Percentiles rank a stretch among this genome's conserved stretches.
Conservation (phyloP, 768 basidiomycete species). For the Tephrocybe sp. region DNA sequence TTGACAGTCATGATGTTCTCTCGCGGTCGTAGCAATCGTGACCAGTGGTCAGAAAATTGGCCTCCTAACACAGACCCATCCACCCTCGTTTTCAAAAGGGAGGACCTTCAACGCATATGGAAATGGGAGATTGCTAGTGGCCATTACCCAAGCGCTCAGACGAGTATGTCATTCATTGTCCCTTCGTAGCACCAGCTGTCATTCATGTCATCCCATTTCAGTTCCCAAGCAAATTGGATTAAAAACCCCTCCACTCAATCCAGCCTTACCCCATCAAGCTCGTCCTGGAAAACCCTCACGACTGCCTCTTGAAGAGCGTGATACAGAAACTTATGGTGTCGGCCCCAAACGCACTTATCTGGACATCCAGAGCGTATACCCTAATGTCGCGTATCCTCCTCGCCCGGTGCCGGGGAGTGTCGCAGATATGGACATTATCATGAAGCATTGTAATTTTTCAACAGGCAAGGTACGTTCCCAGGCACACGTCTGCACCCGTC, state of each 20-base stretch:
- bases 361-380: conserved; percentile 56
- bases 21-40: conserved; percentile 34
- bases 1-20: conserved; percentile 46
- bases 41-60: conserved; percentile 41
- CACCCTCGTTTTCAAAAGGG: conserved; percentile 66
- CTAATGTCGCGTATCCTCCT: conserved; percentile 76
- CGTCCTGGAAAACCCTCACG: conserved; percentile 45
- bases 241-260: conserved; percentile 55
- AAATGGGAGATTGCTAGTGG: conserved; percentile 90
- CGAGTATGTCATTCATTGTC: conserved; percentile 45
- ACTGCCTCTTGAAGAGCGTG: conserved; percentile 39
- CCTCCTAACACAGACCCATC: conserved; percentile 41
- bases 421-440: conserved; percentile 85
- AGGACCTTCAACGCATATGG: conserved; percentile 85
- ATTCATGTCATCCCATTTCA: conserved; percentile 22
- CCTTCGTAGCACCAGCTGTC: not conserved
- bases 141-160: conserved; percentile 75
- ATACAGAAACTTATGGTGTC: conserved; percentile 55
- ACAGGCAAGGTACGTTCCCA: conserved; percentile 51
- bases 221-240: conserved; percentile 66
- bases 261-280: conserved; percentile 56
- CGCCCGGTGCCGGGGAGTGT: conserved; percentile 78
- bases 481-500: conserved; percentile 5
- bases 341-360: conserved; percentile 79
- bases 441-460: conserved; percentile 85